Evolutionary conservation across 106 monocot genomes (phyloP), one percentile per base, ranked within the genome.

Genomic region (Apostasia ramifera): DNA sequence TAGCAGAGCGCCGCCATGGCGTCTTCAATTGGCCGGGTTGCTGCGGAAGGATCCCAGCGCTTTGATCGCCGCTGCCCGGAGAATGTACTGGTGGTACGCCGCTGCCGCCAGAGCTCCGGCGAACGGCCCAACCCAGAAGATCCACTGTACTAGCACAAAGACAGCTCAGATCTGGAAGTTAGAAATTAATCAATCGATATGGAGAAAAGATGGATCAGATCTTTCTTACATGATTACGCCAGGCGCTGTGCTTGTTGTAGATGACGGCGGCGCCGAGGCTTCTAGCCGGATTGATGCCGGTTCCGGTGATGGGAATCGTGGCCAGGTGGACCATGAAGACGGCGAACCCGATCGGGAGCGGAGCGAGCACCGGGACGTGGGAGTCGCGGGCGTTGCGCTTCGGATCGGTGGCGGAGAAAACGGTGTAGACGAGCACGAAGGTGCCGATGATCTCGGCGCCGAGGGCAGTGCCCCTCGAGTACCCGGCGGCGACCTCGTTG

Each of bases 371-470:
- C 66, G 74, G 74, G 37, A 74, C 74, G 64, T 77, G 77, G 8
- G 77, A 77, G 63, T 77, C 77, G 7, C 77, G 77, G 2, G 77
- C 70, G 57, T 26, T 71, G 63, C 77, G 63, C 65, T 77, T 77
- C 1, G 77, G 77, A 52, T 77, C 77, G 41, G 77, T 77, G 46
- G 77, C 77, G 2, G 77, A 77, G 70, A 76, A 69, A 15, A 76
- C 76, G 42, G 69, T 69, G 66, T 76, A 76, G 53, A 76, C 76
- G 9, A 76, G 70, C 10, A 77, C 63, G 56, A 77, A 77, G 42
- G 77, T 77, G 70, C 77, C 77, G 77, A 77, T 77, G 64, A 77
- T 77, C 77, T 77, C 77, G 8, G 75, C 75, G 43, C 37, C 66
- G 47, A 74, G 67, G 38, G 55, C 74, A 14, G 66, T 67, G 47